These are phyloP conservation scores for Suillus plorans DNA, from an alignment of 768 basidiomycete species.

Conservation along the genomic window DNA sequence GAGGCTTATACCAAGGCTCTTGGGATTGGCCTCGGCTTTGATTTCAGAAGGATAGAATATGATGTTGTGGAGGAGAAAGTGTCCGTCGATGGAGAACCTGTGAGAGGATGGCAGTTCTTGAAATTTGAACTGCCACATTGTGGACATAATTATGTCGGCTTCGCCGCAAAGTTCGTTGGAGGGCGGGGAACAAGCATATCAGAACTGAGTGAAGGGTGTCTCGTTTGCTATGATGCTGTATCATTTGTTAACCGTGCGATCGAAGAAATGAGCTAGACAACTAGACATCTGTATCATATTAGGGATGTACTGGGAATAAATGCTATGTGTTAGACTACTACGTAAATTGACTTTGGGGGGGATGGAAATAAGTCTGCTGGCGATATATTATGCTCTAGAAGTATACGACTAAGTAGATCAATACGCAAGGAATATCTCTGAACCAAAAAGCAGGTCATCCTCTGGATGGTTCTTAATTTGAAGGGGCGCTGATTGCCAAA, in stretches of 20 bases:
- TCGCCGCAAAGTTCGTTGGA: constrained; percentile 62
- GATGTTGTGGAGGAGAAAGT: constrained; percentile 51
- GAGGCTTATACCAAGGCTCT: constrained; percentile 91
- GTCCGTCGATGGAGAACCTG: constrained; percentile 55
- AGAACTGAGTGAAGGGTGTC: constrained; percentile 37
- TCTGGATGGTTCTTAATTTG: constrained; percentile 27
- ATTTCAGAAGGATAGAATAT: constrained; percentile 76
- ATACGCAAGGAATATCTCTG: constrained; percentile 30
- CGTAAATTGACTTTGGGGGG: constrained; percentile 2
- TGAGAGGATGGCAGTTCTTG: constrained; percentile 66
- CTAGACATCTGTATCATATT: constrained; percentile 10
- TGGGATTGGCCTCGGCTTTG: constrained; percentile 80
- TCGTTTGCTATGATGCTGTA: constrained; percentile 46
- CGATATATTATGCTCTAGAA: constrained; percentile 1
- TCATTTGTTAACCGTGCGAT: constrained; percentile 50
- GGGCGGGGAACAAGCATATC: constrained; percentile 34
- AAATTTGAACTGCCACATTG: constrained; percentile 54
- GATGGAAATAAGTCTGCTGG: not conserved
- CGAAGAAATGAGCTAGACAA: constrained; percentile 34
- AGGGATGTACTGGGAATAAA: constrained; percentile 18
- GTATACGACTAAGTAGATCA: constrained; percentile 15
- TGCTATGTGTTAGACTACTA: constrained; percentile 17
- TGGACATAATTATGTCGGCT: constrained; percentile 60
- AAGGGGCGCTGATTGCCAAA: constrained; percentile 56
- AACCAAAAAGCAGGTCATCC: constrained; percentile 31